Percentiles rank a stretch among this genome's conserved stretches.
Evolutionary conservation across 768 basidiomycete species (phyloP).

Genomic region (Erythrobasidium yunnanense): DNA sequence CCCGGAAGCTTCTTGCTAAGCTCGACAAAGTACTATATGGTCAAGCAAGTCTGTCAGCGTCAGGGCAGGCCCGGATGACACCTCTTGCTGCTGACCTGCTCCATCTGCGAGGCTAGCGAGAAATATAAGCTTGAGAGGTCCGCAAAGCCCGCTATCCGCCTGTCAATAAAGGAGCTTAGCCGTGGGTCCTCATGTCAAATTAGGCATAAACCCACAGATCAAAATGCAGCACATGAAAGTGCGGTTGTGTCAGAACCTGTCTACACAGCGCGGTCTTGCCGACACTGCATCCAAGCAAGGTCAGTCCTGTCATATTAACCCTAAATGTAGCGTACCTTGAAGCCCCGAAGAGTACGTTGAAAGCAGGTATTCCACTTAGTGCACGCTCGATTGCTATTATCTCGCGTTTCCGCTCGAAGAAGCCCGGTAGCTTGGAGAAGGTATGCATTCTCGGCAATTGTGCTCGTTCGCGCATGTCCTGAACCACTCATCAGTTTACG

Average conservation of each 20-base stretch:
- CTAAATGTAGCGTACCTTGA: constrained; percentile 41
- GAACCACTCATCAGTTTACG: neutral
- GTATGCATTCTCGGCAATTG: constrained; percentile 59
- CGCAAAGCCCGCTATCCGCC: constrained; percentile 48
- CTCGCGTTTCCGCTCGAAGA: constrained; percentile 60
- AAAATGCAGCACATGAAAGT: constrained; percentile 70
- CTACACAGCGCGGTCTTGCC: constrained; percentile 75
- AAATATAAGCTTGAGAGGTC: constrained; percentile 64
- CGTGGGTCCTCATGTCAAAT: neutral
- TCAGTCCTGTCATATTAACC: neutral
- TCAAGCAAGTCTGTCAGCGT: neutral
- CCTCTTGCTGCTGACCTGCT: neutral
- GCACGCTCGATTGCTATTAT: constrained; percentile 47
- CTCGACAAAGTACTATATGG: constrained; percentile 45
- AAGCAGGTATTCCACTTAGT: constrained; percentile 46
- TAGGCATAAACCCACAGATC: constrained; percentile 47
- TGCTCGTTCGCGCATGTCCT: constrained; percentile 8
- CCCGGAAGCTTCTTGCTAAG: constrained; percentile 70
- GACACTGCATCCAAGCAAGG: constrained; percentile 45
- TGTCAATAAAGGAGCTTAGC: neutral
- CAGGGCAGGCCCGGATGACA: neutral
- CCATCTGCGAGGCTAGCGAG: constrained; percentile 13
- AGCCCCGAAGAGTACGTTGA: constrained; percentile 69
- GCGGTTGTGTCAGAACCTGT: constrained; percentile 58
- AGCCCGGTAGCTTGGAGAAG: constrained; percentile 63